A percentile compares a stretch with the other conserved stretches of the same genome.
These are phyloP conservation scores for Neurospora pannonica DNA, from an alignment of 495 filamentous ascomycete genomes.

Conservation along the genomic window DNA sequence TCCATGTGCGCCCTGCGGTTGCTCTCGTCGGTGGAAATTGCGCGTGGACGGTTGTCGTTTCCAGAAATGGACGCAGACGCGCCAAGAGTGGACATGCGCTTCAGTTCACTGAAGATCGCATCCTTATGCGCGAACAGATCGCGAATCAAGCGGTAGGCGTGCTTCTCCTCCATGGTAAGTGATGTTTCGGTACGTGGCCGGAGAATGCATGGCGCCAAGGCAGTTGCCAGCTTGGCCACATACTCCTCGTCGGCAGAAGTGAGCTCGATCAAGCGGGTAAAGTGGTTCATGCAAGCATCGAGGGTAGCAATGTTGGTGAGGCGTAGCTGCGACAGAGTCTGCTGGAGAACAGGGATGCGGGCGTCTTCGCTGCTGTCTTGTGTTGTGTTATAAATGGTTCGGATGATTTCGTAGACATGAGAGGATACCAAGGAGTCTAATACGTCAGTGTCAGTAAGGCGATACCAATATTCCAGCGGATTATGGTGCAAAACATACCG, in stretches of 20 bases:
- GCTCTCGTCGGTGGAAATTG: slow-evolving; percentile 92
- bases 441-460: slow-evolving; percentile 10
- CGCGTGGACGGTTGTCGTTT: slow-evolving; percentile 59
- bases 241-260: slow-evolving; percentile 92
- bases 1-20: slow-evolving; percentile 91
- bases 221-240: slow-evolving; percentile 62
- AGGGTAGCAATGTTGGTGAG: slow-evolving; percentile 97
- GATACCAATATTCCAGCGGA: not conserved
- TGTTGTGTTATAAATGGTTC: slow-evolving; percentile 87
- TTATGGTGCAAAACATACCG: slow-evolving; percentile 44
- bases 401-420: slow-evolving; percentile 97
- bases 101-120: slow-evolving; percentile 89
- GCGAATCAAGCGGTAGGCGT: slow-evolving; percentile 82
- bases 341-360: slow-evolving; percentile 87
- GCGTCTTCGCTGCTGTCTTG: slow-evolving; percentile 55
- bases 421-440: slow-evolving; percentile 93
- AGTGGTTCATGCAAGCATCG: slow-evolving; percentile 96
- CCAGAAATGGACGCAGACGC: slow-evolving; percentile 38
- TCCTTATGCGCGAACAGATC: slow-evolving; percentile 93
- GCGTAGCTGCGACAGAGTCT: slow-evolving; percentile 86
- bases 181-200: slow-evolving; percentile 77
- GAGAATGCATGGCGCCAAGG: slow-evolving; percentile 79
- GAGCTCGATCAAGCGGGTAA: slow-evolving; percentile 90
- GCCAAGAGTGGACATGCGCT: slow-evolving; percentile 70
- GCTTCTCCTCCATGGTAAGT: slow-evolving; percentile 90